phyloP scores from a whole-genome alignment of 371 early-diverging fungal genomes.

The Rhizopus delemar region DNA sequence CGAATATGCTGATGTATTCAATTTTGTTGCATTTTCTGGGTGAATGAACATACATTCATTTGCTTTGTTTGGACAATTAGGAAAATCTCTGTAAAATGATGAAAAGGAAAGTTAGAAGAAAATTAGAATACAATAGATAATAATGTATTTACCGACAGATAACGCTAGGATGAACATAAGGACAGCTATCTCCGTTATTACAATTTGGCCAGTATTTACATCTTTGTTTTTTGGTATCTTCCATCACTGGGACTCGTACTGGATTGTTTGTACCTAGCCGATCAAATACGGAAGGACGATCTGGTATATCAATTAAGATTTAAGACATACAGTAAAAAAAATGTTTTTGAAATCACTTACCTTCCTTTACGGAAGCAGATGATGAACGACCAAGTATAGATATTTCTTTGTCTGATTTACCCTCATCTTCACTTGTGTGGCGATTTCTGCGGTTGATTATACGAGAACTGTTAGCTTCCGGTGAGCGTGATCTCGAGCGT shows the following conservation, averaged over 20 bases:
- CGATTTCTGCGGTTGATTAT: slow-evolving; percentile 16
- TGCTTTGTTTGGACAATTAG: slow-evolving; percentile 56
- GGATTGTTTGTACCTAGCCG: slow-evolving; percentile 37
- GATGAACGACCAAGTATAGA: slow-evolving; percentile 26
- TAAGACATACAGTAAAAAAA: no score
- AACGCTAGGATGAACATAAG: slow-evolving; percentile 54
- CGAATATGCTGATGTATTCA: slow-evolving; percentile 18
- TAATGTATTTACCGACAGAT: slow-evolving; percentile 50
- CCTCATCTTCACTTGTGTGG: not conserved
- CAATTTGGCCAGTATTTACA: slow-evolving; percentile 67
- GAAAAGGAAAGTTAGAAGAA: not conserved
- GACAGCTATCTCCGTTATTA: slow-evolving; percentile 48
- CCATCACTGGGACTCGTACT: not conserved
- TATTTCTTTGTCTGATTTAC: slow-evolving; percentile 7
- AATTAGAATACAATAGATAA: not conserved
- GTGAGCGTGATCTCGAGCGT: slow-evolving; percentile 37
- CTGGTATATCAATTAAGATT: not conserved
- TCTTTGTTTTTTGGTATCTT: slow-evolving; percentile 24
- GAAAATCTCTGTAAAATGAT: slow-evolving; percentile 40
- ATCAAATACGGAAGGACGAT: slow-evolving; percentile 42
- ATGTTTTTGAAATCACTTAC: not conserved
- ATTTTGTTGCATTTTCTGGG: slow-evolving; percentile 33
- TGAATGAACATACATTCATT: slow-evolving; percentile 59
- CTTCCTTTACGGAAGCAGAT: not conserved
- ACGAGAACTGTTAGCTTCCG: slow-evolving; percentile 15